A percentile compares a stretch with the other conserved stretches of the same genome.
Evolutionary conservation across 345 rosid species (phyloP).

Genomic region (Populus pruinosa): DNA sequence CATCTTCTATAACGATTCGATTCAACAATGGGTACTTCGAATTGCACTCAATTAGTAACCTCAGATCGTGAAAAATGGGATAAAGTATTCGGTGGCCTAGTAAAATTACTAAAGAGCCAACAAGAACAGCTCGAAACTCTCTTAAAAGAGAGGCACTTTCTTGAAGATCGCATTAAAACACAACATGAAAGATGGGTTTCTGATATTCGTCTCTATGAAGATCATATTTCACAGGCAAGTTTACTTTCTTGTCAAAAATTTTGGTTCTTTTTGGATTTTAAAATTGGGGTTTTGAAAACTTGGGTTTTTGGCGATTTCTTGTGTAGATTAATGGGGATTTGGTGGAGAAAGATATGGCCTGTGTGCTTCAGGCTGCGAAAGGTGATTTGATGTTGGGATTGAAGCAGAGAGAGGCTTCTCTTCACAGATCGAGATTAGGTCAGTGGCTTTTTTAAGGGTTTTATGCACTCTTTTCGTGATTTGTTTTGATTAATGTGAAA

Average conservation of each 20-base stretch:
- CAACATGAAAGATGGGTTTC: slow-evolving; percentile 44
- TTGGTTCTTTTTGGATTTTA: not conserved
- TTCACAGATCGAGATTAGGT: slow-evolving; percentile 54
- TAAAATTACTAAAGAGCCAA: slow-evolving; percentile 49
- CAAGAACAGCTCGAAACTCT: slow-evolving; percentile 65
- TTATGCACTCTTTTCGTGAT: not conserved
- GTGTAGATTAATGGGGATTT: slow-evolving; percentile 42
- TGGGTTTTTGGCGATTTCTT: slow-evolving; percentile 7
- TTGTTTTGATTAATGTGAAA: not conserved
- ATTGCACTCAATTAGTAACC: slow-evolving; percentile 16
- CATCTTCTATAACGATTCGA: not conserved
- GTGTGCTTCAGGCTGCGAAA: slow-evolving; percentile 44
- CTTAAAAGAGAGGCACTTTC: slow-evolving; percentile 49
- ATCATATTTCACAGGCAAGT: slow-evolving; percentile 49
- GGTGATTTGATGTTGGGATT: slow-evolving; percentile 51
- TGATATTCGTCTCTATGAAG: slow-evolving; percentile 46
- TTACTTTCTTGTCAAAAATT: not conserved
- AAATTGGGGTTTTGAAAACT: slow-evolving; percentile 33
- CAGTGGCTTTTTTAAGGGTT: slow-evolving; percentile 6
- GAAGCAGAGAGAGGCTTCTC: slow-evolving; percentile 51
- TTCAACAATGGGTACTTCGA: slow-evolving; percentile 22
- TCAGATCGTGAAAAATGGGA: slow-evolving; percentile 59
- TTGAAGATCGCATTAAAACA: slow-evolving; percentile 49
- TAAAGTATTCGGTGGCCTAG: slow-evolving; percentile 43
- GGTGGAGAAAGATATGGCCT: slow-evolving; percentile 43